Evolutionary conservation across 441 rosid species (phyloP).

Genomic region (Oxalis stricta): DNA sequence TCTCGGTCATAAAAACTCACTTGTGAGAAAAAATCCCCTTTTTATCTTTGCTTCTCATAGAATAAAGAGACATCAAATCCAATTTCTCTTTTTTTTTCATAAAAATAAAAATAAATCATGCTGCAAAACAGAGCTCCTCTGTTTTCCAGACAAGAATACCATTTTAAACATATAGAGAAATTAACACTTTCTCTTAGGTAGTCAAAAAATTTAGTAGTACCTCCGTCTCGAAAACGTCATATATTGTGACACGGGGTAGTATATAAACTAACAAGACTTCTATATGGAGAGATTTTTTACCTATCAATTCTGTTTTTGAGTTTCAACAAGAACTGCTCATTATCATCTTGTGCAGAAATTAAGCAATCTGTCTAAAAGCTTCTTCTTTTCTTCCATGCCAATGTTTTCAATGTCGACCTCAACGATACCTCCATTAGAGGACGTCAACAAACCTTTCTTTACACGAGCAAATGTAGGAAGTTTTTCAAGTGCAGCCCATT

Average conservation of each 20-base stretch:
- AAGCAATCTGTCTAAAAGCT: constrained; percentile 24
- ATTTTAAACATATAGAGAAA: background rate
- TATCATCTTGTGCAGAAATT: constrained; percentile 24
- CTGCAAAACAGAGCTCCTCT: background rate
- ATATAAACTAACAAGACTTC: no score
- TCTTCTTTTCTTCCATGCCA: constrained; percentile 21
- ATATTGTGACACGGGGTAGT: no score
- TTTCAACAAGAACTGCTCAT: constrained; percentile 32
- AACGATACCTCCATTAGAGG: constrained; percentile 9
- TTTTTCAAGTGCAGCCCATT: constrained; percentile 61
- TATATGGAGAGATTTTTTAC: background rate
- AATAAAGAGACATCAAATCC: no score
- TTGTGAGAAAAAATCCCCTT: no score
- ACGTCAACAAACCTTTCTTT: constrained; percentile 27
- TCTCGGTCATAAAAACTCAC: background rate
- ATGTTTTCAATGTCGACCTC: constrained; percentile 23
- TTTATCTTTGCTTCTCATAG: no score
- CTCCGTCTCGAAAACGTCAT: background rate
- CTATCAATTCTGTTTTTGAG: constrained; percentile 30
- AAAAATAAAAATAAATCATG: no score
- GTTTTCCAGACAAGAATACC: background rate
- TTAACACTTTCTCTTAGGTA: background rate
- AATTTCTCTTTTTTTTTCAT: no score
- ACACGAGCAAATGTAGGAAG: constrained; percentile 41
- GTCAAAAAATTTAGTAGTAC: background rate